Base-by-base conservation (phyloP, 1,139 yeast genomes). In the Candida sp. region DNA sequence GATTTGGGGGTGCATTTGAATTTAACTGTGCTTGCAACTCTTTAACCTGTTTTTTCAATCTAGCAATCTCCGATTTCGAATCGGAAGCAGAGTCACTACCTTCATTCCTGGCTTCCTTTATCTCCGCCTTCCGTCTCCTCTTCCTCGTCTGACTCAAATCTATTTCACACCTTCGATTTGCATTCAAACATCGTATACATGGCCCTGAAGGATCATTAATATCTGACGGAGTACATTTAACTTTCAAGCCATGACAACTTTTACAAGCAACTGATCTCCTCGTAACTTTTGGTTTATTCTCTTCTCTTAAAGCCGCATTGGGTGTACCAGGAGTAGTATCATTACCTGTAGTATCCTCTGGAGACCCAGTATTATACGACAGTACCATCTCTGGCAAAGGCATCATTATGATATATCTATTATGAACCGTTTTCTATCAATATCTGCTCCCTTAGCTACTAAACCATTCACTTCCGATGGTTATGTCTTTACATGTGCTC, bases 231-330 rank as follows among this genome's bases (percentile, higher is more conserved):
- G 85, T 81, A 60, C 97, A 89, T 51, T 84, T 82, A 32, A 88
- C 96, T 56, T 89, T 89, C 41, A 88, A 70, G 1, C 86, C 61
- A 55, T 89, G 95, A 59, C 97, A 89, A 43, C 84, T 77, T 44
- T 82, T 84, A 61, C 97, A 89, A 1, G 96, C 96, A 35, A 66
- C 73, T 5, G 71, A 53, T 43, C 74, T 53, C 47, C 73, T 53
- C 3, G 60, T 51, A 5, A 51, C 46, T 42, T 57, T 58, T 5
- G 49, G 39, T 38, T 51, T 50, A n/a, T n/a, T 32, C 19, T 32
- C 34, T 7, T 32, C 19, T 6, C 11, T 9, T 6, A n/a, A 5
- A 9, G 34, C 19, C 34, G 19, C 12, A 32, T 32, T 9, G 11
- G 34, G 34, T n/a, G 34, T 7, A n/a, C 34, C 3, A 6, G 34